Conservation (phyloP, 1,284 basidiomycete species). For the Phellopilus nigrolimitatus region DNA sequence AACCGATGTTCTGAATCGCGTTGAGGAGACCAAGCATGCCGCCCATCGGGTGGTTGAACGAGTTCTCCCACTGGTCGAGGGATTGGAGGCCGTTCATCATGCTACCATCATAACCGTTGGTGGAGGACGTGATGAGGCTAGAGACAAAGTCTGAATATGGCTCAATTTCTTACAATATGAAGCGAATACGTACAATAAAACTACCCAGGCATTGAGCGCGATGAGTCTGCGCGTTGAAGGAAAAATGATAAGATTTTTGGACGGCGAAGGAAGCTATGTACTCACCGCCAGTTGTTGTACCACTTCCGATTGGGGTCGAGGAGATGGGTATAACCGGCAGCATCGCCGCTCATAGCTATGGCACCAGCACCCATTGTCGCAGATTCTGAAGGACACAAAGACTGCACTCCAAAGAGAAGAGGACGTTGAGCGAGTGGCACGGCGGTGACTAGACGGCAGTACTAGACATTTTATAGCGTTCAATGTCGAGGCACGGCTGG, state of each 20-base stretch:
- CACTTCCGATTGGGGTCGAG: slow-evolving; percentile 61
- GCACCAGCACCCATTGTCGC: slow-evolving; percentile 42
- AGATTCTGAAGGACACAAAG: too few species aligned
- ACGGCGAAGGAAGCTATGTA: background rate
- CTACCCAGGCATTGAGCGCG: slow-evolving; percentile 59
- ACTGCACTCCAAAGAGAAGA: too few species aligned
- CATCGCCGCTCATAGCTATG: slow-evolving; percentile 28
- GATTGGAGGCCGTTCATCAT: slow-evolving; percentile 76
- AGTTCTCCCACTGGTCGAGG: slow-evolving; percentile 52
- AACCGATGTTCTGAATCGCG: slow-evolving; percentile 65
- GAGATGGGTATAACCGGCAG: slow-evolving; percentile 45
- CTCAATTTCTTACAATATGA: background rate
- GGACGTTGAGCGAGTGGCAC: too few species aligned
- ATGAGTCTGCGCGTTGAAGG: slow-evolving; percentile 42
- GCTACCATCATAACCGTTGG: slow-evolving; percentile 71
- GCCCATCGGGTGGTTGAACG: slow-evolving; percentile 51
- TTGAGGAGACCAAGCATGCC: slow-evolving; percentile 65
- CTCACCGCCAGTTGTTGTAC: slow-evolving; percentile 67
- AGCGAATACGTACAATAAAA: slow-evolving; percentile 48
- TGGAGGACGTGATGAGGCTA: slow-evolving; percentile 70
- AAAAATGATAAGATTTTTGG: slow-evolving; percentile 11
- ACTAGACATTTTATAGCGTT: too few species aligned
- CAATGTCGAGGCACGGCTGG: too few species aligned
- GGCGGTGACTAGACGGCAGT: too few species aligned
- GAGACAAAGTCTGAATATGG: slow-evolving; percentile 4